Evolutionary conservation across 2,329 filamentous ascomycete genomes (phyloP).

Genomic region (Parastagonospora avenae): DNA sequence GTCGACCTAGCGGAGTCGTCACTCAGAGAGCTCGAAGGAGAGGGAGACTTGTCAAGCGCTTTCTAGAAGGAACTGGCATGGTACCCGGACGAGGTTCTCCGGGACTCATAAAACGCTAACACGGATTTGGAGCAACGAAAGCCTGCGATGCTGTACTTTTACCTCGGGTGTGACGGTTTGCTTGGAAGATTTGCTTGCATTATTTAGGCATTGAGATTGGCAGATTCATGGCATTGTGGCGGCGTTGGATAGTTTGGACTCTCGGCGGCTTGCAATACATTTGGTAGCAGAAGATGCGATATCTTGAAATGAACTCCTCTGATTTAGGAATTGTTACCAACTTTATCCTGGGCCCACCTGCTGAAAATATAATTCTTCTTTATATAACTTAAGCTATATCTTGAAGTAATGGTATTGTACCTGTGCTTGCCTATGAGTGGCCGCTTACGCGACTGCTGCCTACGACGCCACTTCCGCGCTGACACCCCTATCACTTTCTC

Average conservation of each 20-base stretch:
- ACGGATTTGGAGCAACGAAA: not conserved
- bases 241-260: not conserved
- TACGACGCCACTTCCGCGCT: too few species aligned
- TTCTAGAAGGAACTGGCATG: slow-evolving; percentile 27
- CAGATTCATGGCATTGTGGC: not conserved
- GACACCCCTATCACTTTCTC: too few species aligned
- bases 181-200: not conserved
- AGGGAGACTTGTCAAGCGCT: slow-evolving; percentile 46
- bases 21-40: slow-evolving; percentile 49
- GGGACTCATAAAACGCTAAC: not conserved
- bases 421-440: too few species aligned
- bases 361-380: too few species aligned
- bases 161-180: not conserved
- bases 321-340: too few species aligned
- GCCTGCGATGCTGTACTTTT: too few species aligned
- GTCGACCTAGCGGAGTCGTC: slow-evolving; percentile 55
- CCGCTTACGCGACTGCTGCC: too few species aligned
- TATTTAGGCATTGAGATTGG: not conserved
- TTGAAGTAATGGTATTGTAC: too few species aligned
- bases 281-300: not conserved
- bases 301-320: too few species aligned
- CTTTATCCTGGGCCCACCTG: too few species aligned
- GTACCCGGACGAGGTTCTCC: too few species aligned
- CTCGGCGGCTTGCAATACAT: not conserved
- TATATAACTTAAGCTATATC: too few species aligned